Base-by-base conservation (phyloP, 495 filamentous ascomycete species). In the Aspergillus carlsbadensis region DNA sequence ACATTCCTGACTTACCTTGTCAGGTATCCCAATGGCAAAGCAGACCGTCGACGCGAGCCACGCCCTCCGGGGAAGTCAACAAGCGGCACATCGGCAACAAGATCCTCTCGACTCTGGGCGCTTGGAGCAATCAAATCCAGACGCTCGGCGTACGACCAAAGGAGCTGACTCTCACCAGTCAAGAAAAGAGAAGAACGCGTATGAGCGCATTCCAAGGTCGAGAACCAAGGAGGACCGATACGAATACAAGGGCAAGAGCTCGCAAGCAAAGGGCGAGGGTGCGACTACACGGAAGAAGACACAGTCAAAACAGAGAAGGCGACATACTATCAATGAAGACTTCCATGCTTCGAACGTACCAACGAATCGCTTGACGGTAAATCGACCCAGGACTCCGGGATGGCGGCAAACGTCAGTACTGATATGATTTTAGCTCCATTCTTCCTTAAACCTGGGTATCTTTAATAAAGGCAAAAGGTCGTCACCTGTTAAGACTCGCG, bases 381-480 rank as follows among this genome's bases (percentile, higher is more conserved):
- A 78, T 60, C 4, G 26, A 13, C 15, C 18, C 21, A 35, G 35
- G 20, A 13, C n/a, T 4, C n/a, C n/a, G n/a, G n/a, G n/a, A n/a
- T n/a, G n/a, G n/a, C n/a, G n/a, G n/a, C n/a, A n/a, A n/a, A n/a
- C n/a, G n/a, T n/a, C n/a, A n/a, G n/a, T n/a, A n/a, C n/a, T n/a
- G n/a, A n/a, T n/a, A n/a, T n/a, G n/a, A n/a, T n/a, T n/a, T n/a
- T n/a, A 91, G 87, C 74, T 83, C 75, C 60, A 69, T 63, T 60
- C 69, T 72, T 43, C 74, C 64, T 36, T 67, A 76, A 63, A 64
- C 10, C 14, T 69, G 47, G 90, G 90, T 0, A 70, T 94, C 6
- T 93, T 93, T 67, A 82, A 79, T 21, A 92, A 85, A 63, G 87
- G 87, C 2, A 83, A 80, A 47, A 74, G 81, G 24, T 91, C 88